These are phyloP conservation scores for Lactarius evosmus DNA, from an alignment of 768 basidiomycete genomes.

Conservation along the genomic window DNA sequence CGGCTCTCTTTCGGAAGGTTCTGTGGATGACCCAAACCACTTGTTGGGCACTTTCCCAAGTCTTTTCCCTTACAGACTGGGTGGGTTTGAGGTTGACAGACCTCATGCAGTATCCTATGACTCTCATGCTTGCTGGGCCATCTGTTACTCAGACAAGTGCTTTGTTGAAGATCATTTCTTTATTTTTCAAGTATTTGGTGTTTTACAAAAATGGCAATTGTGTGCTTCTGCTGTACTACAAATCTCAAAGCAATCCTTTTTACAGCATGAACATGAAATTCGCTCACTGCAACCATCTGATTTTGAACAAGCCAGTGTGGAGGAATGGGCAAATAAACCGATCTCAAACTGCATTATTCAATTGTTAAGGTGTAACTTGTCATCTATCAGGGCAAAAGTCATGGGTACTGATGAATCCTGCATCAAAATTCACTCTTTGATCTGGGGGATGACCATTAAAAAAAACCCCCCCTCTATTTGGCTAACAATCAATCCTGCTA, in stretches of 20 bases:
- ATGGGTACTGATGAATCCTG: neutral
- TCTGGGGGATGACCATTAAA: neutral
- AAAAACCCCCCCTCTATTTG: conserved; percentile 32
- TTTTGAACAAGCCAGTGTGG: neutral
- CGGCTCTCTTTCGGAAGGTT: neutral
- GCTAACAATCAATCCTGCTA: conserved; percentile 44
- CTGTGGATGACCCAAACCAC: neutral
- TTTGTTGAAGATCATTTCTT: neutral
- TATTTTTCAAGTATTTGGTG: neutral
- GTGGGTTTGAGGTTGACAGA: neutral
- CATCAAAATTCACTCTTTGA: neutral
- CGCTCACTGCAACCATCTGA: neutral
- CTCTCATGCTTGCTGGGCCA: neutral
- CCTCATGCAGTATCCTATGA: neutral
- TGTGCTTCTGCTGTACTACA: no score
- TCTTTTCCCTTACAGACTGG: neutral
- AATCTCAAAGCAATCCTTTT: no score
- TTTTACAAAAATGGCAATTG: neutral
- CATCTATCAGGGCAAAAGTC: neutral
- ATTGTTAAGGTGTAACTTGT: neutral
- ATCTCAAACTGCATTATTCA: neutral
- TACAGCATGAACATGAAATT: no score
- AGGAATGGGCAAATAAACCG: neutral
- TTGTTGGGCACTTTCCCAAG: neutral
- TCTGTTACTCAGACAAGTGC: neutral